Evolutionary conservation across 2,329 filamentous ascomycete genomes (phyloP), one percentile per base, ranked within the genome.

Genomic region (Rugonectria rugulosa): DNA sequence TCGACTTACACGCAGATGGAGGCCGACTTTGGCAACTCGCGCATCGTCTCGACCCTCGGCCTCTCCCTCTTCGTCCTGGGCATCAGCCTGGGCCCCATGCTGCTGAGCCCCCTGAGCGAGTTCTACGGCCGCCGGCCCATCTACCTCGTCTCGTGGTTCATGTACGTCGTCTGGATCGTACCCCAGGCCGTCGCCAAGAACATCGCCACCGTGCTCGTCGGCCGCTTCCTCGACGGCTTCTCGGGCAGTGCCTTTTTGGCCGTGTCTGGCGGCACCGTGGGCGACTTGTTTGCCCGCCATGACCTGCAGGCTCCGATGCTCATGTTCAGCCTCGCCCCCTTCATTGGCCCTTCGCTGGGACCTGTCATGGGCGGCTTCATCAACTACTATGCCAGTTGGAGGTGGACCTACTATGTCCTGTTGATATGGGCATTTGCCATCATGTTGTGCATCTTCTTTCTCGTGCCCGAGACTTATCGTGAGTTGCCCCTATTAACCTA

Each of bases 391-490:
- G 82, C 81, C 4, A 76, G 79, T 52, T 97, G 92, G 88, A 79
- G 90, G 47, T 95, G 90, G 90, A 90, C 88, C 0, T 93, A 95
- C 73, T 97, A 93, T 69, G 81, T 92, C 4, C 78, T 96, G 56
- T 75, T 96, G 45, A 96, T 97, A 45, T 96, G 91, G 92, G 81
- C 87, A 2, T 84, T 80, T n/a, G 73, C 79, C 7, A 74, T 92
- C 66, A 79, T 91, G 44, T 69, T 81, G 10, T 76, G 85, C 56
- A 87, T 97, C 47, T 69, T 87, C 27, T 70, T 91, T 27, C 79
- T 92, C 37, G 91, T 97, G 3, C 93, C 92, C 5, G 92, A 97
- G 76, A 97, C 92, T 1, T 97, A 95, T 71, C 90, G 81, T 83
- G 64, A 68, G 79, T 76, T 15, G 17, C 12, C 20, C 19, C 14